Evolutionary conservation across 768 basidiomycete genomes (phyloP).

Genomic region (Pisolithus marmoratus): DNA sequence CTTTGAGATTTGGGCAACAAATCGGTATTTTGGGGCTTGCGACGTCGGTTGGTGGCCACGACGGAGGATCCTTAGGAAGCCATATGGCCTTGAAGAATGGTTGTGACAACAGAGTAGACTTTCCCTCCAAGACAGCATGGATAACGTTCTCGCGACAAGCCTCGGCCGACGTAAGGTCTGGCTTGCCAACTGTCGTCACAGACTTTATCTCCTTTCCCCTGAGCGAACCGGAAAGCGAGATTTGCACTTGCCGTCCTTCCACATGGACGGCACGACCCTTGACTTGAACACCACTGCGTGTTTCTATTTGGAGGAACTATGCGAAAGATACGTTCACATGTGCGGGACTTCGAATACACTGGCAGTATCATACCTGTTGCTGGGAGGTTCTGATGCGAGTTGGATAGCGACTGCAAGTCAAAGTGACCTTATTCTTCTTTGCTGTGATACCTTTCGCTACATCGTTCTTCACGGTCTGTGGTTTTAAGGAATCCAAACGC

Average conservation of each 20-base stretch:
- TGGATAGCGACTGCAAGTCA: slow-evolving; percentile 38
- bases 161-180: slow-evolving; percentile 53
- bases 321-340: no score
- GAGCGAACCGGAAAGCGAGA: slow-evolving; percentile 23
- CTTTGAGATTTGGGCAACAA: background rate
- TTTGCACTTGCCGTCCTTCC: slow-evolving; percentile 33
- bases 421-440: slow-evolving; percentile 26
- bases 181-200: slow-evolving; percentile 49
- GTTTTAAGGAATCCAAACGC: slow-evolving; percentile 46
- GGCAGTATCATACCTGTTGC: slow-evolving; percentile 29
- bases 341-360: background rate
- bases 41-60: slow-evolving; percentile 10
- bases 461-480: slow-evolving; percentile 38
- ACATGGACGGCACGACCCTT: slow-evolving; percentile 17
- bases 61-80: slow-evolving; percentile 12
- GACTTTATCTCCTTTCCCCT: slow-evolving; percentile 13
- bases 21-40: slow-evolving; percentile 1
- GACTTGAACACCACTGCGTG: slow-evolving; percentile 4
- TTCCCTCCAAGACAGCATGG: slow-evolving; percentile 15
- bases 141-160: slow-evolving; percentile 17
- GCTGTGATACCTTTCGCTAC: slow-evolving; percentile 24
- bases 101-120: slow-evolving; percentile 10
- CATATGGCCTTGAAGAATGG: slow-evolving; percentile 26
- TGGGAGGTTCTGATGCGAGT: slow-evolving; percentile 35
- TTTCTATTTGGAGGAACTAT: slow-evolving; percentile 19